Percentiles rank a stretch among this genome's conserved stretches.
Evolutionary conservation across 768 basidiomycete species (phyloP).

Genomic region (Rhodotorula sphaerocarpa): DNA sequence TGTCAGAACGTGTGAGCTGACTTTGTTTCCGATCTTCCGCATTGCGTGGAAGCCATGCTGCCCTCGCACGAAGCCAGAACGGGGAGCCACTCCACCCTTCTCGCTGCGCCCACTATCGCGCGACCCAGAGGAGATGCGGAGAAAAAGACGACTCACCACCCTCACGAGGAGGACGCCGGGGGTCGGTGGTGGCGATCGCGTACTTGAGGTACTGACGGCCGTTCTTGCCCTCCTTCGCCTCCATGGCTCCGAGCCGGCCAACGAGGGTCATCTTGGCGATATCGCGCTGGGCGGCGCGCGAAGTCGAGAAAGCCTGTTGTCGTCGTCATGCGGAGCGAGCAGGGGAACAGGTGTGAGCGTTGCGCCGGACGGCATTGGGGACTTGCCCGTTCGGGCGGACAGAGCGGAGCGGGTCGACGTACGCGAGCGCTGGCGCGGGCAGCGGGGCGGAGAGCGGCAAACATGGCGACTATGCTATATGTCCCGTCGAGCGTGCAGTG

Average conservation of each 20-base stretch:
- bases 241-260: constrained; percentile 63
- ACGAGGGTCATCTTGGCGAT: constrained; percentile 68
- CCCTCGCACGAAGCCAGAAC: neutral
- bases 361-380: too few relatives aligned
- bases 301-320: constrained; percentile 31
- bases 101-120: too few relatives aligned
- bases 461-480: too few relatives aligned
- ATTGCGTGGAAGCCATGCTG: neutral
- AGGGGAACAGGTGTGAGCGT: too few relatives aligned
- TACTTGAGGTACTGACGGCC: constrained; percentile 80
- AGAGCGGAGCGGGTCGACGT: neutral
- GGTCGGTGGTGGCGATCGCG: constrained; percentile 62
- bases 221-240: constrained; percentile 59
- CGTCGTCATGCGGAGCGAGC: neutral
- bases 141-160: constrained; percentile 24
- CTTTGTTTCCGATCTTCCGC: too few relatives aligned
- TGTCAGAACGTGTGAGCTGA: neutral
- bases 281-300: constrained; percentile 17
- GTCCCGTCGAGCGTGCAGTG: neutral
- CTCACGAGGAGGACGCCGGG: constrained; percentile 13
- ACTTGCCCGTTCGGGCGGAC: neutral
- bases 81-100: too few relatives aligned
- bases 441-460: constrained; percentile 14
- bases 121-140: neutral
- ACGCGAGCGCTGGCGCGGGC: constrained; percentile 21